These are phyloP conservation scores for Corchorus olitorius DNA, from an alignment of 345 rosid species.

Conservation along the genomic window DNA sequence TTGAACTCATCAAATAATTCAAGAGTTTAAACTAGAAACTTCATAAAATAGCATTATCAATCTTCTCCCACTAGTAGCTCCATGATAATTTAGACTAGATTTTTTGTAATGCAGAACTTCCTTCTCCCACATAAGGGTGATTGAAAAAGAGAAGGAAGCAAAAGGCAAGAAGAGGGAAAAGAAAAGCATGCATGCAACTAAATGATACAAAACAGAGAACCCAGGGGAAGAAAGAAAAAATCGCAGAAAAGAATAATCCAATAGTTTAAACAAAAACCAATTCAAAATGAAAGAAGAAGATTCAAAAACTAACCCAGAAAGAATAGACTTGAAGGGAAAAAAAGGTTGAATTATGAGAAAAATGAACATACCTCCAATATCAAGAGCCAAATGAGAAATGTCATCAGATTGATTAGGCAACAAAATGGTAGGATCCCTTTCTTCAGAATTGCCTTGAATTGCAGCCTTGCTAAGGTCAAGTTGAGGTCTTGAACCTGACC, in stretches of 20 bases:
- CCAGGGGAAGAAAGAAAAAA: background rate
- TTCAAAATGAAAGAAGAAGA: background rate
- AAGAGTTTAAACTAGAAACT: background rate
- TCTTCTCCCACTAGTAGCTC: background rate
- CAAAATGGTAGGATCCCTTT: constrained; percentile 88
- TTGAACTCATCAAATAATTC: no score
- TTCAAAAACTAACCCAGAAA: background rate
- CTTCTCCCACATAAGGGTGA: background rate
- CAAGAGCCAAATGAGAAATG: constrained; percentile 92
- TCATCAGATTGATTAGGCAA: constrained; percentile 99
- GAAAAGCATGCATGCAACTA: background rate
- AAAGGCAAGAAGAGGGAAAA: background rate
- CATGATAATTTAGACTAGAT: constrained; percentile 3
- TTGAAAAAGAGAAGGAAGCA: background rate
- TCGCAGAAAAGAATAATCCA: background rate
- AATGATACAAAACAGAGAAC: background rate
- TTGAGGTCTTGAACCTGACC: constrained; percentile 95
- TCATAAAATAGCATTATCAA: background rate
- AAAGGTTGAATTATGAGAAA: background rate
- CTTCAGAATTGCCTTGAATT: constrained; percentile 90
- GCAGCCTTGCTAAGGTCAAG: constrained; percentile 97
- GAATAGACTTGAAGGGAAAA: background rate
- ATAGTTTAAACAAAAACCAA: background rate
- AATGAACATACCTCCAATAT: constrained; percentile 76
- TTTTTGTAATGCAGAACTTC: constrained; percentile 9